Percentiles rank a stretch among this genome's conserved stretches.
Conservation (phyloP, 2,329 filamentous ascomycete species). For the Calonectria henricotiae region DNA sequence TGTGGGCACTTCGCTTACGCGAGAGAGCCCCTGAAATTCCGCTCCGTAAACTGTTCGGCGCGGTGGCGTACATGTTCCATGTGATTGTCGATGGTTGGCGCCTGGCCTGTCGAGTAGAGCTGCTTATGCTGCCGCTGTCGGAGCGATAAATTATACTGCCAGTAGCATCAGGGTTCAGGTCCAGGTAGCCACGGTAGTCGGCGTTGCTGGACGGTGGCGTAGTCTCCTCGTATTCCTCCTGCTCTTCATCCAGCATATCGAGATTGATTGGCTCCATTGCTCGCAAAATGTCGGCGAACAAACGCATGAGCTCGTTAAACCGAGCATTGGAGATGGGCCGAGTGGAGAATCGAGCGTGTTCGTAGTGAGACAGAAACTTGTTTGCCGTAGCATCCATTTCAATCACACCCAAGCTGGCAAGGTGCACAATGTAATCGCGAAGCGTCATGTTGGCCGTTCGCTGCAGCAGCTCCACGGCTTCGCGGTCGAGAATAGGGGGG, state of each 20-base stretch:
- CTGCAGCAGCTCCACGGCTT: slow-evolving; percentile 81
- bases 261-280: slow-evolving; percentile 79
- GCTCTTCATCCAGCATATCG: slow-evolving; percentile 62
- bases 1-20: slow-evolving; percentile 58
- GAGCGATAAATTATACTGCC: slow-evolving; percentile 54
- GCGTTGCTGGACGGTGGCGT: slow-evolving; percentile 61
- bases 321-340: slow-evolving; percentile 77
- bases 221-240: slow-evolving; percentile 46
- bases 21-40: slow-evolving; percentile 59
- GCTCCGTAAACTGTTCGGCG: slow-evolving; percentile 70
- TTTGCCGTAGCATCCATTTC: slow-evolving; percentile 61
- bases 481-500: slow-evolving; percentile 72
- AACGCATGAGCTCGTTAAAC: slow-evolving; percentile 86
- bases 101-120: slow-evolving; percentile 54
- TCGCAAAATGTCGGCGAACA: slow-evolving; percentile 86
- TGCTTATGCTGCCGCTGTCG: slow-evolving; percentile 54
- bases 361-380: slow-evolving; percentile 84
- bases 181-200: slow-evolving; percentile 64
- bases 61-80: slow-evolving; percentile 67
- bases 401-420: slow-evolving; percentile 79
- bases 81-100: slow-evolving; percentile 64
- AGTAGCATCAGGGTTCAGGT: slow-evolving; percentile 62
- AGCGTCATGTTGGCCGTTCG: slow-evolving; percentile 81
- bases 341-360: slow-evolving; percentile 87
- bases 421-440: slow-evolving; percentile 83